Conservation (phyloP, 202 grass and related monocot species). For the Dendrocalamus latiflorus region DNA sequence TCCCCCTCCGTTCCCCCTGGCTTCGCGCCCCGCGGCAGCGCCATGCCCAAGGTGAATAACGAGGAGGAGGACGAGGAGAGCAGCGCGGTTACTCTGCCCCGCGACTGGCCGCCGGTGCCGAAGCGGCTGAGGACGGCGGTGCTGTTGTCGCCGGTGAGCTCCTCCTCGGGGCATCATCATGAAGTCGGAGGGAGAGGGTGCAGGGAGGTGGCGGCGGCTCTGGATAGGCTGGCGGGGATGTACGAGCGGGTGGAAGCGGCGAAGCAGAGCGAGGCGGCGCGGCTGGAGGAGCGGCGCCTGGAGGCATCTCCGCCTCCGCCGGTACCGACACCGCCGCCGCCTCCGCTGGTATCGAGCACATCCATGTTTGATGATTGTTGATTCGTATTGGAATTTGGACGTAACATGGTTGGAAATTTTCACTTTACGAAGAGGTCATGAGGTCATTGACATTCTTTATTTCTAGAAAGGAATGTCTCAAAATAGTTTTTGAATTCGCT, state of each 20-base stretch:
- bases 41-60: neutral
- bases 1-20: constrained; percentile 17
- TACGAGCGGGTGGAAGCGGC: constrained; percentile 57
- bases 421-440: neutral
- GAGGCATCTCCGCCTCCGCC: constrained; percentile 29
- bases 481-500: neutral
- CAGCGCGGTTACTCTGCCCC: constrained; percentile 18
- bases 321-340: neutral
- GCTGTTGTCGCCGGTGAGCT: constrained; percentile 19
- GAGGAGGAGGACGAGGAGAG: neutral
- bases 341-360: no score
- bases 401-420: neutral
- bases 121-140: constrained; percentile 51
- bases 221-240: constrained; percentile 48
- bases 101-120: constrained; percentile 40
- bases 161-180: constrained; percentile 2
- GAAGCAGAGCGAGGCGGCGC: constrained; percentile 49
- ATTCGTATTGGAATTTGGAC: constrained; percentile 3
- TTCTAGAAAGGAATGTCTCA: neutral
- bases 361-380: neutral
- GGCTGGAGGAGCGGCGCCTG: constrained; percentile 54
- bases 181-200: constrained; percentile 20
- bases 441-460: constrained; percentile 6
- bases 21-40: neutral
- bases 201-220: no score